These are phyloP conservation scores for Sporothrix inflata DNA, from an alignment of 2,329 filamentous ascomycete genomes.

Conservation along the genomic window DNA sequence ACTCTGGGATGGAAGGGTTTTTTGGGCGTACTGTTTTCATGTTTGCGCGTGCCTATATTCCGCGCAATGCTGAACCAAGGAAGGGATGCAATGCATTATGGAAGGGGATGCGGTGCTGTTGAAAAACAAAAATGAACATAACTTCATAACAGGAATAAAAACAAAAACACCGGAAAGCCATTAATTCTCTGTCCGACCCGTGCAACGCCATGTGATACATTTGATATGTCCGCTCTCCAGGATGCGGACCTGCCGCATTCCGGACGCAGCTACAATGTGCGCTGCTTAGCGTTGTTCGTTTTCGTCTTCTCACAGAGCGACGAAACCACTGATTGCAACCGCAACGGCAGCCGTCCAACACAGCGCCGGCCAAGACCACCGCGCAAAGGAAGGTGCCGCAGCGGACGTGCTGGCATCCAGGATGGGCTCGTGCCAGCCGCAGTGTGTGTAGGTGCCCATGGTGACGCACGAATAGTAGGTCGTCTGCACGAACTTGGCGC, in stretches of 20 bases:
- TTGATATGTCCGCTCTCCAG: not conserved
- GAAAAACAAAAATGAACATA: conserved; percentile 5
- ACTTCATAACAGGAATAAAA: conserved; percentile 24
- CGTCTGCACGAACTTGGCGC: conserved; percentile 41
- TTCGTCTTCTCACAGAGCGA: not conserved
- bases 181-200: not conserved
- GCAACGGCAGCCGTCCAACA: not conserved
- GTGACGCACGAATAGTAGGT: conserved; percentile 47
- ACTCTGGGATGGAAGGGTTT: conserved; percentile 21
- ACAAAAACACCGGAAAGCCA: conserved; percentile 26
- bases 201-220: not conserved
- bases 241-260: not conserved
- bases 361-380: not conserved
- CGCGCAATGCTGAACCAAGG: conserved; percentile 16
- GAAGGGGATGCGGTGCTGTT: conserved; percentile 13
- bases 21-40: conserved; percentile 25
- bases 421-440: conserved; percentile 47
- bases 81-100: not conserved
- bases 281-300: no score
- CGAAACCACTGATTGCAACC: not conserved
- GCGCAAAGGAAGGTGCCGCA: no score
- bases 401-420: conserved; percentile 35
- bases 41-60: not conserved
- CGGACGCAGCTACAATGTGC: not conserved
- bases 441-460: conserved; percentile 41